Conservation (phyloP, 2,329 filamentous ascomycete genomes). For the Pyricularia sp. region DNA sequence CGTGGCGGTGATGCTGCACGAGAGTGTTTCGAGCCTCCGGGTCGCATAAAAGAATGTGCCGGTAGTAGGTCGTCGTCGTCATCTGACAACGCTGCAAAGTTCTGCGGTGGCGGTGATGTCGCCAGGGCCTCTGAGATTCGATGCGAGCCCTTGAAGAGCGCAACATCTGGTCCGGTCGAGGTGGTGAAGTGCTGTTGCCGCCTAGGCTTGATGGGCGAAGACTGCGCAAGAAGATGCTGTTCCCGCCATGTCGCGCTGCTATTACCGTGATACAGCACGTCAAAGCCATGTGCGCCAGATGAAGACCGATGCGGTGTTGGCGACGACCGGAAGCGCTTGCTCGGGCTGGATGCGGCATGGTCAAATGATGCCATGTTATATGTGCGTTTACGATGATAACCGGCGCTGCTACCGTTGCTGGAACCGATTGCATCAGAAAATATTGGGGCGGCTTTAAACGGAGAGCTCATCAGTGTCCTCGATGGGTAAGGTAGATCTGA, state of each 20-base stretch:
- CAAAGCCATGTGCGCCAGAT: constrained; percentile 24
- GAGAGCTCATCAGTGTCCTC: constrained; percentile 66
- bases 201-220: constrained; percentile 70
- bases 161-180: constrained; percentile 56
- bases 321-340: constrained; percentile 59
- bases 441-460: constrained; percentile 59
- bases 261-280: background rate
- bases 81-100: constrained; percentile 52
- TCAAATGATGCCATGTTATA: constrained; percentile 45
- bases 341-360: constrained; percentile 39
- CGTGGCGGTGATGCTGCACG: constrained; percentile 58
- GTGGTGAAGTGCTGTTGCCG: constrained; percentile 65
- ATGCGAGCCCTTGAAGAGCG: constrained; percentile 62
- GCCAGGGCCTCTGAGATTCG: constrained; percentile 52
- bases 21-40: constrained; percentile 16
- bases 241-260: constrained; percentile 53
- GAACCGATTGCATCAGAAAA: constrained; percentile 74
- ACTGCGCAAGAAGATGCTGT: constrained; percentile 68
- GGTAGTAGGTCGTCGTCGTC: constrained; percentile 78
- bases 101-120: constrained; percentile 31
- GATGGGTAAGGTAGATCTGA: constrained; percentile 63
- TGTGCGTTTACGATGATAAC: constrained; percentile 48
- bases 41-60: constrained; percentile 49
- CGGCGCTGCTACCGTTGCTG: constrained; percentile 48
- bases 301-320: constrained; percentile 46